Conservation (phyloP, 192 early-diverging fungal species). For the Backusella liffmaniae region DNA sequence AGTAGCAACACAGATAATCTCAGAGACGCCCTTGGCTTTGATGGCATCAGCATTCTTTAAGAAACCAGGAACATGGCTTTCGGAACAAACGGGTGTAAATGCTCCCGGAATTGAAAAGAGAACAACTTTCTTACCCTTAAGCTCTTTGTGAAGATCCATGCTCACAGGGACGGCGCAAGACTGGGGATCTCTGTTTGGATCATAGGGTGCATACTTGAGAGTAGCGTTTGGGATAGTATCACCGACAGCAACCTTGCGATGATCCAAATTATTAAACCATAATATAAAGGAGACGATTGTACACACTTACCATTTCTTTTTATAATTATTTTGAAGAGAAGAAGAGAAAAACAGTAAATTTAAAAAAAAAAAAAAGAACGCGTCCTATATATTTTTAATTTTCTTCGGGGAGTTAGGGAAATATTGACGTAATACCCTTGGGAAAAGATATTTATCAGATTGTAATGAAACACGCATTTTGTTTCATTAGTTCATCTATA, state of each 20-base stretch:
- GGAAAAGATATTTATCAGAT: constrained; percentile 1
- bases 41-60: constrained; percentile 42
- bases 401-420: too few relatives aligned
- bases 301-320: not conserved
- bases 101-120: constrained; percentile 60
- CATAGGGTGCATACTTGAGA: constrained; percentile 30
- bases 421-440: not conserved
- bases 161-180: constrained; percentile 24
- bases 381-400: too few relatives aligned
- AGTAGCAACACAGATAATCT: constrained; percentile 45
- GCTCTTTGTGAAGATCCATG: constrained; percentile 33
- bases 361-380: not conserved
- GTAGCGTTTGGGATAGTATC: constrained; percentile 24
- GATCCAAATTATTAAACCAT: too few relatives aligned
- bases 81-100: constrained; percentile 64
- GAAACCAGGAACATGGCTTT: constrained; percentile 55
- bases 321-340: not conserved
- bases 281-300: too few relatives aligned
- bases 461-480: not conserved
- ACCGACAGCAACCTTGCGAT: not conserved
- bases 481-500: not conserved
- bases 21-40: constrained; percentile 53
- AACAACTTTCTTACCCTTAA: constrained; percentile 60
- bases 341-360: not conserved
- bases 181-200: constrained; percentile 16